These are phyloP conservation scores for Ustulina deusta DNA, from an alignment of 2,329 filamentous ascomycete species.

Conservation along the genomic window DNA sequence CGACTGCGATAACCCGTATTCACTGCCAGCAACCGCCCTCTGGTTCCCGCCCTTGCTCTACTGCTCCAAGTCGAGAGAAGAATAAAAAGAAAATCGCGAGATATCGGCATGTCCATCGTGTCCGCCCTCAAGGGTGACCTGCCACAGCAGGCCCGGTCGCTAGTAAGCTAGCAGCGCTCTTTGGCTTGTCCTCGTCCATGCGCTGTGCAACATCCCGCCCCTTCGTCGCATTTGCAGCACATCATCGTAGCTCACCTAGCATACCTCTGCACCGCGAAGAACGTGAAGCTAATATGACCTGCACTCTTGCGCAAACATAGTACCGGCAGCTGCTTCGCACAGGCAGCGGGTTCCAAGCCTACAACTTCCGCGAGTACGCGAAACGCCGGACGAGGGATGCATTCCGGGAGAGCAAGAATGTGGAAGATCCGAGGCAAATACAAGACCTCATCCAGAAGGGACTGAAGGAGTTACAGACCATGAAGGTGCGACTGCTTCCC, in stretches of 20 bases:
- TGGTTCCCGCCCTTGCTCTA: conserved; percentile 6
- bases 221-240: neutral
- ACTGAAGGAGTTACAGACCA: conserved; percentile 83
- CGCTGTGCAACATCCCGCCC: conserved; percentile 6
- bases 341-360: conserved; percentile 86
- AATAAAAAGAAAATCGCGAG: neutral
- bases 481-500: conserved; percentile 76
- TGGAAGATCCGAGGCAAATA: conserved; percentile 79
- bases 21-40: neutral
- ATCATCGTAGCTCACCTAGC: too few species aligned
- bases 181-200: conserved; percentile 5
- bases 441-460: conserved; percentile 93
- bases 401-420: conserved; percentile 82
- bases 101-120: conserved; percentile 49
- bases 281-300: conserved; percentile 16
- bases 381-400: conserved; percentile 89
- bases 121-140: conserved; percentile 63
- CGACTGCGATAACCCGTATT: conserved; percentile 9
- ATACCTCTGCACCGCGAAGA: conserved; percentile 1
- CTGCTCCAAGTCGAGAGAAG: neutral
- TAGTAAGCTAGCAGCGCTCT: conserved; percentile 56
- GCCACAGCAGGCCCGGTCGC: conserved; percentile 68
- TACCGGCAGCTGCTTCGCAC: conserved; percentile 93
- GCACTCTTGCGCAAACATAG: conserved; percentile 59
- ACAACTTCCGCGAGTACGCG: conserved; percentile 98